Percentiles rank a stretch among this genome's conserved stretches.
phyloP scores from a whole-genome alignment of 441 rosid genomes.

The Gossypium lobatum region DNA sequence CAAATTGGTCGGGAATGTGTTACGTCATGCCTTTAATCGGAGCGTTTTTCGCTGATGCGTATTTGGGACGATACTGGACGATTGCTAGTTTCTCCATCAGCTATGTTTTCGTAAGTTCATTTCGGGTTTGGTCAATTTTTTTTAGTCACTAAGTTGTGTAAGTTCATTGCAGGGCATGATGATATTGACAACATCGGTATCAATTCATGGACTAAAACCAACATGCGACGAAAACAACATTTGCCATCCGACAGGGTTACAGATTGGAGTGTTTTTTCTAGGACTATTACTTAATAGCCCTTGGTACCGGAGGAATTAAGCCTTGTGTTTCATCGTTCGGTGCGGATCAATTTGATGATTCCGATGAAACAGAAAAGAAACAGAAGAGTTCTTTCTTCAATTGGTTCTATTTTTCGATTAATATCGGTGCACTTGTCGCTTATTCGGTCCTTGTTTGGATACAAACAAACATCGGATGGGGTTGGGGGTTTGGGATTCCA shows the following conservation, averaged over 20 bases:
- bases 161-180: constrained; percentile 57
- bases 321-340: constrained; percentile 64
- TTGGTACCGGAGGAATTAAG: constrained; percentile 61
- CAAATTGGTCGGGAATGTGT: constrained; percentile 62
- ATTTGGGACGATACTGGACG: constrained; percentile 76
- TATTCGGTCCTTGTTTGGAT: constrained; percentile 57
- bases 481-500: constrained; percentile 61
- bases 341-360: constrained; percentile 60
- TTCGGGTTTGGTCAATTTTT: neutral
- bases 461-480: constrained; percentile 62
- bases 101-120: constrained; percentile 43
- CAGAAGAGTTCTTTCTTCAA: constrained; percentile 53
- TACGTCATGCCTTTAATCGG: constrained; percentile 50
- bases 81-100: constrained; percentile 62
- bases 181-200: constrained; percentile 55
- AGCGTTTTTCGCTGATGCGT: constrained; percentile 58
- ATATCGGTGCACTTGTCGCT: constrained; percentile 56
- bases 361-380: constrained; percentile 42
- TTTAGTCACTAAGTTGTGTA: neutral
- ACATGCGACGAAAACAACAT: constrained; percentile 28
- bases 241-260: constrained; percentile 43
- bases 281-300: constrained; percentile 51
- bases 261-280: constrained; percentile 39
- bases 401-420: constrained; percentile 59
- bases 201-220: constrained; percentile 60